phyloP scores from a whole-genome alignment of 768 basidiomycete species.

The Aureoboletus auriporus region DNA sequence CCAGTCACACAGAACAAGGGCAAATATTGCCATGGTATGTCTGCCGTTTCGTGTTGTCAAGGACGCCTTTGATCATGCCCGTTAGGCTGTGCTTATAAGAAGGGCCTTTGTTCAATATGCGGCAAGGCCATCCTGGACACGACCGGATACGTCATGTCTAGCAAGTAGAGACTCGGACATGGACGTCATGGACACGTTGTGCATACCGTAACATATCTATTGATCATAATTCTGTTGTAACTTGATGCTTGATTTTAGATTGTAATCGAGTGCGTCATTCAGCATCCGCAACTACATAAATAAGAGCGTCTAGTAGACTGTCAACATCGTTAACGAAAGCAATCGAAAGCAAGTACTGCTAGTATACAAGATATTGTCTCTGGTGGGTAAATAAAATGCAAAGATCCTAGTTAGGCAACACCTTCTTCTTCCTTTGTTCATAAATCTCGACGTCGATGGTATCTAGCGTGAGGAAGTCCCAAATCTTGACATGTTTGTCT shows the following conservation, averaged over 20 bases:
- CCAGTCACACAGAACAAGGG: constrained; percentile 80
- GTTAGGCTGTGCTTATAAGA: constrained; percentile 83
- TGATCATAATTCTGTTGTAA: constrained; percentile 15
- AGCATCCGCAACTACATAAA: too few relatives aligned
- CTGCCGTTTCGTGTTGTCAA: constrained; percentile 6
- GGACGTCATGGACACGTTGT: too few relatives aligned
- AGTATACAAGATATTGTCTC: constrained; percentile 12
- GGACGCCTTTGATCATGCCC: constrained; percentile 4
- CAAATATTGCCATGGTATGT: constrained; percentile 83
- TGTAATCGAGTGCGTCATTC: too few relatives aligned
- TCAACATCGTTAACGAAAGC: too few relatives aligned
- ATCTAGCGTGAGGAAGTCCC: constrained; percentile 78
- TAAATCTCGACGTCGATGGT: constrained; percentile 90
- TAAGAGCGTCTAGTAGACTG: too few relatives aligned
- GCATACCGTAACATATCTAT: too few relatives aligned
- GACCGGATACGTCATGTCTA: constrained; percentile 79
- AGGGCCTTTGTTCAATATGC: constrained; percentile 83
- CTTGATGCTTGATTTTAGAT: not conserved
- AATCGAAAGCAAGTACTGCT: not conserved
- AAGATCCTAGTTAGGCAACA: constrained; percentile 19
- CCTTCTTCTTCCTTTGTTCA: constrained; percentile 39
- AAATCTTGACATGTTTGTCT: constrained; percentile 72
- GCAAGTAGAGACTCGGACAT: constrained; percentile 45
- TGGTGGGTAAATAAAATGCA: constrained; percentile 1
- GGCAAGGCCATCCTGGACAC: constrained; percentile 86